phyloP scores from a whole-genome alignment of 208 protist species.

The Strigomonas galati region DNA sequence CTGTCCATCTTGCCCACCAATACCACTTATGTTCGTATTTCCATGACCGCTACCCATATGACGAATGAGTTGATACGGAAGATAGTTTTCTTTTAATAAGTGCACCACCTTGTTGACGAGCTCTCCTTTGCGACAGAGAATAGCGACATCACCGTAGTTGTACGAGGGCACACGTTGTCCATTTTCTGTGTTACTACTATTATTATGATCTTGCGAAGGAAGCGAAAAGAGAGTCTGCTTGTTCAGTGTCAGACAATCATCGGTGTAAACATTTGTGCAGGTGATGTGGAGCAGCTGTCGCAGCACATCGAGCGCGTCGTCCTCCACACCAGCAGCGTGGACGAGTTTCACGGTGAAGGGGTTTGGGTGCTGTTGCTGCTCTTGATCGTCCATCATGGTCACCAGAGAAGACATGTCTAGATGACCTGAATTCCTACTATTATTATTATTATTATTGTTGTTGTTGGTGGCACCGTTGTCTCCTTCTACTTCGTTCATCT shows the following conservation, averaged over 20 bases:
- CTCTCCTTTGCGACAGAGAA: neutral
- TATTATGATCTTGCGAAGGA: neutral
- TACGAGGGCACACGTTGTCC: neutral
- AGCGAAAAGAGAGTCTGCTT: neutral
- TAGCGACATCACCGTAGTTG: neutral
- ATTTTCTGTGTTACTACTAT: neutral
- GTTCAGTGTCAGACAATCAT: constrained; percentile 1
- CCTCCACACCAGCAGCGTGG: neutral
- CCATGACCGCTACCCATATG: neutral
- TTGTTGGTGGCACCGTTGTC: neutral
- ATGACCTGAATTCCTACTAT: too few relatives aligned
- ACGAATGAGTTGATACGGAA: neutral
- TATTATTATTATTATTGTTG: neutral
- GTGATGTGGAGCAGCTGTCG: neutral
- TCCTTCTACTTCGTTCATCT: neutral
- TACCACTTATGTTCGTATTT: neutral
- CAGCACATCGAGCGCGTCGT: constrained; percentile 29
- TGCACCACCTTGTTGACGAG: neutral
- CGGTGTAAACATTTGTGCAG: constrained; percentile 29
- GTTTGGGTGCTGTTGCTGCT: neutral
- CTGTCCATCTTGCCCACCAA: neutral
- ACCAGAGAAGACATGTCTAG: neutral
- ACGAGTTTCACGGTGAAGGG: neutral
- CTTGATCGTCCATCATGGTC: neutral
- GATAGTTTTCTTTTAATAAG: neutral